phyloP scores from a whole-genome alignment of 2,329 filamentous ascomycete genomes.

The Aphanocladium album region DNA sequence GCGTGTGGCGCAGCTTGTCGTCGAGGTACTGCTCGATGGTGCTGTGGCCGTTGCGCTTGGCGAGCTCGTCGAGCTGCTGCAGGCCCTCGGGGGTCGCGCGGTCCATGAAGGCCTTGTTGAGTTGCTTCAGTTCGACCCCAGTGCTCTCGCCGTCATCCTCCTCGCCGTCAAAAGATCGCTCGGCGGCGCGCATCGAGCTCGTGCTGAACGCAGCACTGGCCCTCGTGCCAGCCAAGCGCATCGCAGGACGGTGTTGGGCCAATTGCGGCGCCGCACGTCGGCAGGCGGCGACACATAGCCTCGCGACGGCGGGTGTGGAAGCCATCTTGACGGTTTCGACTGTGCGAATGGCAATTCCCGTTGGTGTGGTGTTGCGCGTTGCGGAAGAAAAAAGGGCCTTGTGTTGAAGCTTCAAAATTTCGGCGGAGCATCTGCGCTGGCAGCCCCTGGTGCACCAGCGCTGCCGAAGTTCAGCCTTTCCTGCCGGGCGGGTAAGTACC shows the following conservation, averaged over 20 bases:
- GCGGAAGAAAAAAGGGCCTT: constrained; percentile 15
- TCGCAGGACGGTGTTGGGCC: background rate
- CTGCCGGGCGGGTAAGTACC: background rate
- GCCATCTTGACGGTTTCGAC: constrained; percentile 28
- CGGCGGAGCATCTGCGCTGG: constrained; percentile 20
- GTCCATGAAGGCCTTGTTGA: constrained; percentile 27
- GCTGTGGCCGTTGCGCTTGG: constrained; percentile 29
- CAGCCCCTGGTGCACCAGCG: background rate
- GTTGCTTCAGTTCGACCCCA: constrained; percentile 24
- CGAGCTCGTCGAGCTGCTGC: constrained; percentile 30
- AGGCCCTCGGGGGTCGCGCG: constrained; percentile 27
- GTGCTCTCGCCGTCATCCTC: constrained; percentile 21
- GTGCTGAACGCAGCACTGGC: constrained; percentile 23
- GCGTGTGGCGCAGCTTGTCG: constrained; percentile 23
- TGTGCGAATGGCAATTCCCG: constrained; percentile 10
- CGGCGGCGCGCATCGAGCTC: constrained; percentile 17
- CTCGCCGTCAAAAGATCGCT: constrained; percentile 16
- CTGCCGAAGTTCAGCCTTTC: constrained; percentile 10
- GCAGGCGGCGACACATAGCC: constrained; percentile 32
- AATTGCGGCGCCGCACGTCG: constrained; percentile 22
- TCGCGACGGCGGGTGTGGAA: constrained; percentile 32
- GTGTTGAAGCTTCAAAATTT: constrained; percentile 27
- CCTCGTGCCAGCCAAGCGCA: background rate
- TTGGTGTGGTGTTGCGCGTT: constrained; percentile 19
- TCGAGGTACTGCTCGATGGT: constrained; percentile 30